Evolutionary conservation across 2,329 filamentous ascomycete species (phyloP), one percentile per base, ranked within the genome.

Genomic region (Colletotrichum sp.): DNA sequence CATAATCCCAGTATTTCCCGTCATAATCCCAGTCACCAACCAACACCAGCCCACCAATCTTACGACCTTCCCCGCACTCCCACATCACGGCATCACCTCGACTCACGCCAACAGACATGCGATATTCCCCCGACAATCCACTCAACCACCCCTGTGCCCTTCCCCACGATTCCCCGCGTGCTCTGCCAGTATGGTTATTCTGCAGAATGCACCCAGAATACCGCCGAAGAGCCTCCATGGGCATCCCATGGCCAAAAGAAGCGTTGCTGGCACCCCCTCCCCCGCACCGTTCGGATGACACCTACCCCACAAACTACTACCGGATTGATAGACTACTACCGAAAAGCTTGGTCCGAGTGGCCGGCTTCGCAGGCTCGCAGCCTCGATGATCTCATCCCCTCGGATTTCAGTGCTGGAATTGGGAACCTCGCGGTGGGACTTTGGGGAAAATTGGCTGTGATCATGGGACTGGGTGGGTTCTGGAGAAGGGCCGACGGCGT

Each of bases 81-180:
- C 67, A 72, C 72, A 39, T 61, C n/a, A 48, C 48, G 59, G 61
- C 28, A 71, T 24, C 52, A 13, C 48, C 15, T 28, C 52, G 30
- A 26, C 26, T 59, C 68, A 61, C 55, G 67, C 15, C 15, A 60
- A 26, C 32, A 43, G 59, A 34, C 43, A 36, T 59, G 43, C 43
- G 26, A 59, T 26, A 24, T 43, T 43, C 57, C 15, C 26, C 61
- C 36, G 61, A 13, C 36, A 30, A 2, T n/a, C 34, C 71, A 59
- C 6, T 26, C 60, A 59, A 15, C 5, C 9, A 36, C 32, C 52
- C 60, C n/a, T 66, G 60, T 26, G 4, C 6, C 12, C 28, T 66
- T 60, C 59, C 57, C 68, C 67, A 61, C 68, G 68, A 55, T 72
- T 74, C 57, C 72, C 72, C 67, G 67, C 59, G 67, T 43, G 15